phyloP scores from a whole-genome alignment of 176 grass and related monocot genomes.

The Saccharum officinarum region DNA sequence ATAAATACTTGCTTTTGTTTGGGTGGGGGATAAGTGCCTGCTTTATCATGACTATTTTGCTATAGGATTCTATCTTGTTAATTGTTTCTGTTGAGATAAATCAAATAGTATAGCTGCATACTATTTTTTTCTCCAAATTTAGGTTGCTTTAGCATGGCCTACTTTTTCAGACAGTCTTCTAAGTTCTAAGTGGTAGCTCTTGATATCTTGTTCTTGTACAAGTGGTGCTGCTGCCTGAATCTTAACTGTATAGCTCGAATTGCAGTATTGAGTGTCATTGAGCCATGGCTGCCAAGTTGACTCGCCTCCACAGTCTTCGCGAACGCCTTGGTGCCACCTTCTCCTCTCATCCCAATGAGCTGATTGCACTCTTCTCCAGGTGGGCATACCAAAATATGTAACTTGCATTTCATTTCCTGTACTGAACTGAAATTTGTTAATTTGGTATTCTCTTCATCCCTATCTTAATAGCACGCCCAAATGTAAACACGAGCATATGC shows the following conservation, averaged over 20 bases:
- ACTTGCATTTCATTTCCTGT: background rate
- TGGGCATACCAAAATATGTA: slow-evolving; percentile 40
- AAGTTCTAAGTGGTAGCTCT: background rate
- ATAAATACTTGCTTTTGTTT: background rate
- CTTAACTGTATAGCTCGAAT: background rate
- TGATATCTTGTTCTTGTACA: slow-evolving; percentile 45
- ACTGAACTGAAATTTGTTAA: background rate
- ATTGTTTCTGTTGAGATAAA: background rate
- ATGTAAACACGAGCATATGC: background rate
- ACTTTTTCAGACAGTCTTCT: background rate
- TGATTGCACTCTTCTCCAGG: slow-evolving; percentile 93
- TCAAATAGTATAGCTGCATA: background rate
- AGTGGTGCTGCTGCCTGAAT: background rate
- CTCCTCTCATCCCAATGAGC: slow-evolving; percentile 87
- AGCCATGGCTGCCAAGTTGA: slow-evolving; percentile 77
- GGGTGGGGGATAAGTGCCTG: background rate
- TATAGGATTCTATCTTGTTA: background rate
- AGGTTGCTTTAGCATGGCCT: background rate
- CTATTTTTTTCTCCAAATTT: slow-evolving; percentile 1
- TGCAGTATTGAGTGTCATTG: slow-evolving; percentile 37
- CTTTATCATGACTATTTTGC: slow-evolving; percentile 5
- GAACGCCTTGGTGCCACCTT: slow-evolving; percentile 81
- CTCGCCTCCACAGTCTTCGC: slow-evolving; percentile 77
- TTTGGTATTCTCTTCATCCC: background rate
- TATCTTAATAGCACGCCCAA: background rate